Base-by-base conservation (phyloP, 306 rosid genomes). In the Nissolia schottii region DNA sequence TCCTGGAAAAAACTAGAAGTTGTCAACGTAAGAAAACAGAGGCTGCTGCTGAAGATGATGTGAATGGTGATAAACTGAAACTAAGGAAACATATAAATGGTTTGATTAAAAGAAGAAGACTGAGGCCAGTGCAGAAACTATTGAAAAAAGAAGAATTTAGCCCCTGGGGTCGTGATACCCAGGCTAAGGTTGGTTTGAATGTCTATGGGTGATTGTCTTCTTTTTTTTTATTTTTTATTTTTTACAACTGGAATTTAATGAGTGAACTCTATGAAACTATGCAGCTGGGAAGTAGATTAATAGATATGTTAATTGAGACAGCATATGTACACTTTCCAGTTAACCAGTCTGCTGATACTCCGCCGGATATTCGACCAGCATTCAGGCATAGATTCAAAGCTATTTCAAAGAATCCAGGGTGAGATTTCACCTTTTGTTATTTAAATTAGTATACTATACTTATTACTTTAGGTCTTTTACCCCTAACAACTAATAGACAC, bases 351-450 rank as follows among this genome's bases (percentile, higher is more conserved):
- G 87, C 82, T 43, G 95, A 88, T 40, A 64, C 67, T 40, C 95
- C 97, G 58, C 97, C 95, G 35, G 97, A 91, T 63, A 70, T 91
- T 71, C 87, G 92, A 80, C 97, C 97, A 41, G 95, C 95, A 24
- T 91, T 91, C 80, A 85, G 84, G 86, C 97, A 88, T 79, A 83
- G 71, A 74, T 81, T 88, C 78, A 87, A 88, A 76, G 76, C 88
- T 27, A 80, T 79, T 7, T 25, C 85, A 24, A 88, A 66, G 77
- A 70, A 37, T 78, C 84, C 87, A 61, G 79, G 90, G 95, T 88
- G 84, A 83, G 85, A 50, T 78, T 60, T 75, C 54, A 1, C n/a
- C 7, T n/a, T 65, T n/a, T 60, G 6, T 1, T 40, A 28, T 14
- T 53, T 19, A 22, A 15, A 51, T 10, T 1, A 23, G 16, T 51